phyloP scores from a whole-genome alignment of 73 alveolate species.

The Paramecium primaurelia region DNA sequence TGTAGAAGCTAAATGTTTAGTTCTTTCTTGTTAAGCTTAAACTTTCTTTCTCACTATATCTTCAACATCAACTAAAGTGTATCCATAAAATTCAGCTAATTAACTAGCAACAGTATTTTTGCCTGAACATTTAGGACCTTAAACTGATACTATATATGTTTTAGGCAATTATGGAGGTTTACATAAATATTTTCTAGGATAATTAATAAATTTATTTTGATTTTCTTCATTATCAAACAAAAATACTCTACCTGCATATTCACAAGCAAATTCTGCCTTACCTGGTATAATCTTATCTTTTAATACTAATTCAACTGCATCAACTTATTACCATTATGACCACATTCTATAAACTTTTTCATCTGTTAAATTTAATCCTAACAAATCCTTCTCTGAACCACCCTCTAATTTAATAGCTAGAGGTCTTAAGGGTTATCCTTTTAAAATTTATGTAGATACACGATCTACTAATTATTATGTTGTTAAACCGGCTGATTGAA shows the following conservation, averaged over 20 bases:
- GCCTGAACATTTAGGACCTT: slow-evolving; percentile 93
- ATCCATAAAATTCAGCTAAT: slow-evolving; percentile 85
- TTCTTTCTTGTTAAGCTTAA: slow-evolving; percentile 66
- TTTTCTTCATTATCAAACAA: slow-evolving; percentile 89
- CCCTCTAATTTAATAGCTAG: slow-evolving; percentile 87
- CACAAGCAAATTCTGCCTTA: slow-evolving; percentile 89
- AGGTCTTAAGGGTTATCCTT: slow-evolving; percentile 90
- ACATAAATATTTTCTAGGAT: slow-evolving; percentile 89
- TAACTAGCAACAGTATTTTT: slow-evolving; percentile 82
- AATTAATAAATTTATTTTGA: slow-evolving; percentile 74
- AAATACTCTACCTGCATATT: slow-evolving; percentile 87
- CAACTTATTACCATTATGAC: slow-evolving; percentile 95
- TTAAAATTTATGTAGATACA: slow-evolving; percentile 74
- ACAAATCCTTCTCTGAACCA: slow-evolving; percentile 86
- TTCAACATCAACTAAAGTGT: slow-evolving; percentile 90
- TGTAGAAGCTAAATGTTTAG: slow-evolving; percentile 69
- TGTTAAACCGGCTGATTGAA: slow-evolving; percentile 86
- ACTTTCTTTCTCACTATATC: slow-evolving; percentile 75
- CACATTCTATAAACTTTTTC: slow-evolving; percentile 89
- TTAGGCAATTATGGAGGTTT: slow-evolving; percentile 90
- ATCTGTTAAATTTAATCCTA: slow-evolving; percentile 86
- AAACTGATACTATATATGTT: slow-evolving; percentile 75
- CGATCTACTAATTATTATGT: slow-evolving; percentile 79
- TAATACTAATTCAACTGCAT: slow-evolving; percentile 89
- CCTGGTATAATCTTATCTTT: slow-evolving; percentile 91